Conservation (phyloP, 805 yeast species). For the Candida xyloterini region DNA sequence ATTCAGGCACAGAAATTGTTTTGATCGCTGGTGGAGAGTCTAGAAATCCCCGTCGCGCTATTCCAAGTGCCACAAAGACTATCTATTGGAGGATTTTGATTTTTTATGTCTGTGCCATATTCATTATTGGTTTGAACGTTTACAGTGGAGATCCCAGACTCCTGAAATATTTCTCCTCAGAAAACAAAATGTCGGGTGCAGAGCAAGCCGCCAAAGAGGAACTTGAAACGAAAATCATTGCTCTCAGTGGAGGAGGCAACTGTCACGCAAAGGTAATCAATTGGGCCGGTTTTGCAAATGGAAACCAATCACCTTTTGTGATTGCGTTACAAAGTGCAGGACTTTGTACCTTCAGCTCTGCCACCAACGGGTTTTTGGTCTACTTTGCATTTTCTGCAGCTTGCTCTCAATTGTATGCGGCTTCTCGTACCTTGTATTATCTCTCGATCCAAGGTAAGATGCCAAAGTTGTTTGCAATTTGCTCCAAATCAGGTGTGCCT, state of each 20-base stretch:
- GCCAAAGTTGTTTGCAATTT: constrained; percentile 56
- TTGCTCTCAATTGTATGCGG: constrained; percentile 55
- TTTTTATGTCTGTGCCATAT: constrained; percentile 63
- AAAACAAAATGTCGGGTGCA: constrained; percentile 20
- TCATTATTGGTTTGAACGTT: constrained; percentile 67
- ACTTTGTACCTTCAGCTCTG: constrained; percentile 47
- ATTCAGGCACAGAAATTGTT: constrained; percentile 79
- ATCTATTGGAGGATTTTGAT: constrained; percentile 69
- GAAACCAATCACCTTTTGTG: constrained; percentile 55
- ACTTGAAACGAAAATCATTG: constrained; percentile 20
- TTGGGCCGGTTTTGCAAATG: constrained; percentile 42
- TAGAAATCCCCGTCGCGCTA: constrained; percentile 70
- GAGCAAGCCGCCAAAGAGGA: constrained; percentile 3
- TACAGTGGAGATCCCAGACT: constrained; percentile 78
- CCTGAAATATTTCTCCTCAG: constrained; percentile 48
- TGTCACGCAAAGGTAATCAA: constrained; percentile 25
- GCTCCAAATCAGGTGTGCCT: constrained; percentile 70
- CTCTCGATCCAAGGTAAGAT: constrained; percentile 56
- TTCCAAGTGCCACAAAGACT: constrained; percentile 73
- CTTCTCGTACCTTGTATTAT: constrained; percentile 57
- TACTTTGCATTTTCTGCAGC: constrained; percentile 58
- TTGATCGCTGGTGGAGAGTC: constrained; percentile 85
- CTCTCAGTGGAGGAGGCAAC: constrained; percentile 26
- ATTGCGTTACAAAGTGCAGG: constrained; percentile 54
- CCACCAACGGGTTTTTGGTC: constrained; percentile 50